phyloP scores from a whole-genome alignment of 208 protist genomes.

The Blastocrithidia nonstop region DNA sequence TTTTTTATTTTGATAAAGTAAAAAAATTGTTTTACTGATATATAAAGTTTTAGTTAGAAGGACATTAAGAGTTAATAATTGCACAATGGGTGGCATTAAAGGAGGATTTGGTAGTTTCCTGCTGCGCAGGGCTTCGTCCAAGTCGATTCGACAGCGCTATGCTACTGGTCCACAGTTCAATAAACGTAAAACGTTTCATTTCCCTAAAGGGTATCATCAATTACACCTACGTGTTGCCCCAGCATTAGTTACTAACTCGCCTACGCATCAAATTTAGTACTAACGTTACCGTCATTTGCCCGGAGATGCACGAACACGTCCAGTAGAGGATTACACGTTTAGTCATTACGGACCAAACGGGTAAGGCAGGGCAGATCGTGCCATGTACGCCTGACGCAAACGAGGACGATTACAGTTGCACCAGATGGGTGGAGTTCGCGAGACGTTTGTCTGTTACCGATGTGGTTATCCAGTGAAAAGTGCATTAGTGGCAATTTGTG shows the following conservation, averaged over 20 bases:
- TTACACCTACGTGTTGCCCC: conserved; percentile 49
- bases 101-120: conserved; percentile 69
- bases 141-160: conserved; percentile 57
- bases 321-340: conserved; percentile 59
- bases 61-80: no score
- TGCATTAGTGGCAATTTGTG: conserved; percentile 57
- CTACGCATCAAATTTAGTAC: conserved; percentile 51
- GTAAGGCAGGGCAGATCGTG: conserved; percentile 4
- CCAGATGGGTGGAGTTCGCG: conserved; percentile 49
- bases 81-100: conserved; percentile 37
- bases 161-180: conserved; percentile 63
- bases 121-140: conserved; percentile 37
- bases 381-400: conserved; percentile 52
- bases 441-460: conserved; percentile 71
- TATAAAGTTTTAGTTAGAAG: conserved; percentile 1
- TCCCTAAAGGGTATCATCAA: conserved; percentile 43
- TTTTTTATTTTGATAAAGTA: conserved; percentile 12
- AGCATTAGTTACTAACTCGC: conserved; percentile 19
- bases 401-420: conserved; percentile 55
- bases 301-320: conserved; percentile 40
- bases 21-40: conserved; percentile 5
- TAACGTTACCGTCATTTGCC: conserved; percentile 42
- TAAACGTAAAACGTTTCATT: conserved; percentile 60
- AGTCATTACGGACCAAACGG: not conserved
- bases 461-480: conserved; percentile 72